A percentile compares a stretch with the other conserved stretches of the same genome.
These are phyloP conservation scores for Pseudomassariella vexata DNA, from an alignment of 2,329 filamentous ascomycete species.

Conservation along the genomic window DNA sequence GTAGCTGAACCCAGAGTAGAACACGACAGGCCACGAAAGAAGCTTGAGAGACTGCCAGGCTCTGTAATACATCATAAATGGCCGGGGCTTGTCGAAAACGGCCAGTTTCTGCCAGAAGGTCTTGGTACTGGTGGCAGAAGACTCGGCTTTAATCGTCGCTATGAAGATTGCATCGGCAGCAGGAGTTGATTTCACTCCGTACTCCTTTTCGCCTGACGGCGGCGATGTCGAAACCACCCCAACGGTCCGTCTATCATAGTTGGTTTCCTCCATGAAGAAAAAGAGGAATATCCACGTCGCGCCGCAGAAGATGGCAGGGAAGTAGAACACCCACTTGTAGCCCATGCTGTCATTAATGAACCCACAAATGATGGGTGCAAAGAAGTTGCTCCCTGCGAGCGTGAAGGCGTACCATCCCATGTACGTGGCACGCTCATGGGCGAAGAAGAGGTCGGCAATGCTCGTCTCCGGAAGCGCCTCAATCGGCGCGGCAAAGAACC, in stretches of 20 bases:
- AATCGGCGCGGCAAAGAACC: constrained; percentile 38
- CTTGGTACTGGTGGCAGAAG: constrained; percentile 23
- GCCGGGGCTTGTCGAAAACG: constrained; percentile 32
- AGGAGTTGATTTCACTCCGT: too few relatives aligned
- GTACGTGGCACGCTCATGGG: constrained; percentile 37
- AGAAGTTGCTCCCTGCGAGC: constrained; percentile 34
- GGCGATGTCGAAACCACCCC: constrained; percentile 13
- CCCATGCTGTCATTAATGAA: constrained; percentile 36
- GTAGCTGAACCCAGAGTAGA: constrained; percentile 36
- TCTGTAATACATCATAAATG: constrained; percentile 30
- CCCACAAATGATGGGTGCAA: constrained; percentile 37
- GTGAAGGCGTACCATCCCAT: constrained; percentile 35
- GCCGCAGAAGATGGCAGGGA: constrained; percentile 32
- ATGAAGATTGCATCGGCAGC: constrained; percentile 12
- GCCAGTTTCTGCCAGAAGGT: constrained; percentile 36
- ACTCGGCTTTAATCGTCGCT: constrained; percentile 9
- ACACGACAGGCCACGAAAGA: constrained; percentile 34
- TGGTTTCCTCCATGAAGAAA: constrained; percentile 55
- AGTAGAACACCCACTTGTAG: constrained; percentile 38
- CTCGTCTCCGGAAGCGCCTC: constrained; percentile 40
- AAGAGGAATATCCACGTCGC: constrained; percentile 35
- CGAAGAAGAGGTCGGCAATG: constrained; percentile 33
- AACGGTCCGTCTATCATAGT: constrained; percentile 37
- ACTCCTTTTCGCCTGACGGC: too few relatives aligned
- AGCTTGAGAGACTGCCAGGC: constrained; percentile 30